Evolutionary conservation across 2,329 filamentous ascomycete species (phyloP), one percentile per base, ranked within the genome.

Genomic region (Samsoniella hepiali): DNA sequence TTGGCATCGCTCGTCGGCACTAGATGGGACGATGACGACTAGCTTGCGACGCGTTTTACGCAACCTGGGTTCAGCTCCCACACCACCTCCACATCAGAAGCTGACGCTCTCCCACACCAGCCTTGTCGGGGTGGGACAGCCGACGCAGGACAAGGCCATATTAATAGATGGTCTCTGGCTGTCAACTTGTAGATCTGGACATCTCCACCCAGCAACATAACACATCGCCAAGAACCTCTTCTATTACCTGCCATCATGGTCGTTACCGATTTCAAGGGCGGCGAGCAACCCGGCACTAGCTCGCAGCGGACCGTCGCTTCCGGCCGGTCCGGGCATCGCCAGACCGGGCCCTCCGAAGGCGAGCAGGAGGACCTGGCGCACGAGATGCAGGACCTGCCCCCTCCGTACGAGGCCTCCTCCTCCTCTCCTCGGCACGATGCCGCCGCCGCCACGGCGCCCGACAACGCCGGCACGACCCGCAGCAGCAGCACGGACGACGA

Each of bases 41-140:
- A 17, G 56, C 56, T 58, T 58, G 44, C 56, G 56, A 47, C 32
- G 10, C 13, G n/a, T n/a, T 6, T 58, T 47, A 49, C 42, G 56
- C 56, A 58, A 49, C 17, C 17, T 31, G 8, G 53, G 42, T 49
- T 58, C 55, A 58, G 55, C 55, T 47, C 40, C 36, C 17, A 40
- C 53, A 31, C 36, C n/a, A 13, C 7, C 32, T 17, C 49, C 42
- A 9, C 51, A 11, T 8, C 32, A n/a, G 22, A 22, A 22, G 22
- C 45, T 11, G 15, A 29, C 38, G 38, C 9, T 38, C 29, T 42
- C 53, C 53, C 36, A n/a, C 54, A 22, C 22, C 22, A 57, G 54
- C 54, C 54, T 57, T 32, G 54, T 45, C 9, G 27, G 7, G 15
- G 54, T 32, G 54, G 38, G 54, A 34, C 54, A 22, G 22, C 22